These are phyloP conservation scores for Malus hybrid DNA, from an alignment of 331 rosid genomes.

Conservation along the genomic window DNA sequence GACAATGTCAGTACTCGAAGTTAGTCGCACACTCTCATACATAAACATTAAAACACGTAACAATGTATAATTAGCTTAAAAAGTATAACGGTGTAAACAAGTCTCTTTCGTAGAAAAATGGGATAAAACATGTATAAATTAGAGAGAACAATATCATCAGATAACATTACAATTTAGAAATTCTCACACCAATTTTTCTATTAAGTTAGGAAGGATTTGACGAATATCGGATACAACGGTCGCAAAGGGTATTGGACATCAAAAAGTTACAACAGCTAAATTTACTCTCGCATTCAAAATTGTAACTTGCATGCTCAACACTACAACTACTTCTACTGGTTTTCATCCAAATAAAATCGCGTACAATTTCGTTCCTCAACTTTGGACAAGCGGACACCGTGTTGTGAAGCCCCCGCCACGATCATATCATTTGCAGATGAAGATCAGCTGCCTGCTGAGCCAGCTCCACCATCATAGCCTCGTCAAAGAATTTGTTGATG, in stretches of 20 bases:
- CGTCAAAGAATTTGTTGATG: constrained; percentile 90
- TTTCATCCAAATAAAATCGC: neutral
- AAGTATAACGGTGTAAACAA: fast-evolving
- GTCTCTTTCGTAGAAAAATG: neutral
- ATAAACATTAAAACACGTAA: fast-evolving
- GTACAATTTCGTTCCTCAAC: neutral
- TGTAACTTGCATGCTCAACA: neutral
- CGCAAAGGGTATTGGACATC: neutral
- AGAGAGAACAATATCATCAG: neutral
- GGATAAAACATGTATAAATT: neutral
- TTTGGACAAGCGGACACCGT: neutral
- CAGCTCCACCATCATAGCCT: constrained; percentile 98
- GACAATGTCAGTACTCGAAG: no score
- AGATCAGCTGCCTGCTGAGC: constrained; percentile 98
- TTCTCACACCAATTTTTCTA: neutral
- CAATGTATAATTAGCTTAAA: neutral
- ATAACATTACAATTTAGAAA: neutral
- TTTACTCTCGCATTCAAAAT: neutral
- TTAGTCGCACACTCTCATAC: neutral
- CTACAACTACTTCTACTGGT: neutral
- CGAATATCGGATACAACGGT: neutral
- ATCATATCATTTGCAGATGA: constrained; percentile 77
- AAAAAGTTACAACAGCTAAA: neutral
- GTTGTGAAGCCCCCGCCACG: neutral
- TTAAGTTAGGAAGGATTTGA: neutral